Base-by-base conservation (phyloP, 139 green algal genomes). In the Mesotaenium endlicherianum region DNA sequence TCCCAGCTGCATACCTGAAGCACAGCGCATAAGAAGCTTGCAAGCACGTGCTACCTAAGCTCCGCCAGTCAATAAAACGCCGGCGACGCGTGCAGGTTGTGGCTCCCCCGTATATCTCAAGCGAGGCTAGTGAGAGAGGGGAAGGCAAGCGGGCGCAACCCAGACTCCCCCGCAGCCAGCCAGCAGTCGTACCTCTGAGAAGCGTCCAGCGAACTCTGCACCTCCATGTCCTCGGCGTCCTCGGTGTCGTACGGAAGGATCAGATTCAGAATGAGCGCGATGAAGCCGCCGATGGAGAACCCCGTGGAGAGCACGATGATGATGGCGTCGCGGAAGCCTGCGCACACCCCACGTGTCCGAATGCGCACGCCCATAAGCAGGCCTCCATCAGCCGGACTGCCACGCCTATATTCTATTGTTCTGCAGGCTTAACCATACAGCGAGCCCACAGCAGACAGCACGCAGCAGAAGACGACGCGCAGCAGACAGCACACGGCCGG, bases 241-340 rank as follows among this genome's bases (percentile, higher is more conserved):
- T 83, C 44, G 38, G 44, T 39, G 43, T 86, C 84, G 8, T 75
- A 11, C 53, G 86, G 86, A 1, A 90, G 42, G 49, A 90, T 86
- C 40, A 89, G 34, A 68, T 90, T 88, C 39, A 90, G 64, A 44
- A 90, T 30, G 26, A 90, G 38, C 42, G 84, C 71, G 3, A 86
- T 39, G 55, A 90, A 60, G 55, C 75, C 86, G 57, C 86, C 86
- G 75, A 88, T 81, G 58, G 77, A 90, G 75, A 91, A 90, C 14
- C 87, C 87, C n/a, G 75, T 90, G 2, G 42, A 75, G 31, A 90
- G n/a, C 26, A 88, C 58, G 34, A 90, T 81, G 75, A 90, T 55
- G 41, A 88, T 68, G 34, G 77, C 83, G 58, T 87, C 58, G 31
- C 83, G 60, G 42, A 87, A 72, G 39, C 79, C 83, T 84, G 77